Evolutionary conservation across 169 alveolate species (phyloP), one percentile per base, ranked within the genome.

Genomic region (Eimeria maxima): DNA sequence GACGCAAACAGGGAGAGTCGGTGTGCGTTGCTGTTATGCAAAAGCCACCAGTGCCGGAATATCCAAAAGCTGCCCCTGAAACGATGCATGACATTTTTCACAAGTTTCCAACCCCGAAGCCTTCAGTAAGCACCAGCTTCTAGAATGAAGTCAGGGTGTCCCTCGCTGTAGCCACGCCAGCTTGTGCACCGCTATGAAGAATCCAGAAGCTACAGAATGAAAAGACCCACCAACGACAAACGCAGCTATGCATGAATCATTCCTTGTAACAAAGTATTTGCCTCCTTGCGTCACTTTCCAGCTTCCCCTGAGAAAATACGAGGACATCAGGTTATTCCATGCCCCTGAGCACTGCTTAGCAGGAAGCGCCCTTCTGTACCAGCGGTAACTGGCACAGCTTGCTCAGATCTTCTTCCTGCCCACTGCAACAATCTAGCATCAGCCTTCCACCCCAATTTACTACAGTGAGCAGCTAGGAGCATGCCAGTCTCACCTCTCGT

Each of bases 1-100:
- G 96, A 87, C 99, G 98, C 45, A 99, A 96, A n/a, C 99, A 98
- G n/a, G 99, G 99, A 50, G 99, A 98, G 97, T 99, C 99, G 7
- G 99, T 98, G 93, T 99, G 99, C 22, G 99, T 98, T 33, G 99
- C 99, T 42, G 98, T 96, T 24, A 98, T 97, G 91, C 97, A 97
- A 95, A 98, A 98, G 29, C 98, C 97, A 97, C 97, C 74, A 90
- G 95, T n/a, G 42, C 0, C 0, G 45, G 24, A n/a, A 4, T 1
- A 6, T 33, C 29, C 42, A 45, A 86, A 86, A 2, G 16, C 6
- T 69, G 16, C 22, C 45, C 93, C 93, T 86, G 93, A 10, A 24
- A 57, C 47, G 55, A 24, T 5, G 24, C 93, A 60, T 10, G 4
- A 27, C 29, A 81, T 2, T 10, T 53, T 4, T 11, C 53, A 18